These are phyloP conservation scores for Trametes villosa DNA, from an alignment of 768 basidiomycete species.

Conservation along the genomic window DNA sequence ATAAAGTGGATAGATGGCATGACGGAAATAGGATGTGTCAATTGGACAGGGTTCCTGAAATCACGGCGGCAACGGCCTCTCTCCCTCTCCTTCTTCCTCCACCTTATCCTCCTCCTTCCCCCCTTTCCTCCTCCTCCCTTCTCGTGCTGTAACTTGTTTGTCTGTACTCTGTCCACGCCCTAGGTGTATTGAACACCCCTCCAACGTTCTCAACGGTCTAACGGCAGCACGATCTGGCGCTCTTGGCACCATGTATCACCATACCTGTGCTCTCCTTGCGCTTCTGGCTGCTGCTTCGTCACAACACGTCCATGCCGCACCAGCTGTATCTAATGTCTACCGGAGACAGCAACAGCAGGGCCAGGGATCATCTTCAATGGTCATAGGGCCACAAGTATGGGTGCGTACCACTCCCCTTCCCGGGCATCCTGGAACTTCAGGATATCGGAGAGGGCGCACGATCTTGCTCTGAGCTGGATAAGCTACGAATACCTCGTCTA, in stretches of 20 bases:
- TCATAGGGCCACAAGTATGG: conserved; percentile 13
- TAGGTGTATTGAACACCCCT: background rate
- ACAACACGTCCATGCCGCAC: conserved; percentile 4
- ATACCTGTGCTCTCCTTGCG: conserved; percentile 10
- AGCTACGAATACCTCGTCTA: no score
- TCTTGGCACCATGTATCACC: conserved; percentile 12
- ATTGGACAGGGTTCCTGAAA: background rate
- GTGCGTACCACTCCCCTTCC: conserved; percentile 8
- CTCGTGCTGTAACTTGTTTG: background rate
- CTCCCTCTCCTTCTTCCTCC: background rate
- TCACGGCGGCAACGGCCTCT: conserved; percentile 2
- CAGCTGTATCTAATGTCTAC: background rate
- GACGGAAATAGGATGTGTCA: conserved; percentile 21
- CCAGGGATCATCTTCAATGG: background rate
- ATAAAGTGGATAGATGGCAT: background rate
- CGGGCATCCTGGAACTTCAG: background rate
- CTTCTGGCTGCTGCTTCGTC: conserved; percentile 6
- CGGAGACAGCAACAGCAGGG: background rate
- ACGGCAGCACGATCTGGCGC: no score
- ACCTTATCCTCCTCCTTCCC: conserved; percentile 5
- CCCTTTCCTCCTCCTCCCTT: conserved; percentile 4
- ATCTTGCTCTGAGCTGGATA: no score
- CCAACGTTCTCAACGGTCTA: no score
- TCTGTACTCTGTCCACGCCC: background rate
- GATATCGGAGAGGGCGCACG: no score